Percentiles rank a stretch among this genome's conserved stretches.
phyloP scores from a whole-genome alignment of 306 rosid genomes.

The Amphicarpaea edgeworthii region DNA sequence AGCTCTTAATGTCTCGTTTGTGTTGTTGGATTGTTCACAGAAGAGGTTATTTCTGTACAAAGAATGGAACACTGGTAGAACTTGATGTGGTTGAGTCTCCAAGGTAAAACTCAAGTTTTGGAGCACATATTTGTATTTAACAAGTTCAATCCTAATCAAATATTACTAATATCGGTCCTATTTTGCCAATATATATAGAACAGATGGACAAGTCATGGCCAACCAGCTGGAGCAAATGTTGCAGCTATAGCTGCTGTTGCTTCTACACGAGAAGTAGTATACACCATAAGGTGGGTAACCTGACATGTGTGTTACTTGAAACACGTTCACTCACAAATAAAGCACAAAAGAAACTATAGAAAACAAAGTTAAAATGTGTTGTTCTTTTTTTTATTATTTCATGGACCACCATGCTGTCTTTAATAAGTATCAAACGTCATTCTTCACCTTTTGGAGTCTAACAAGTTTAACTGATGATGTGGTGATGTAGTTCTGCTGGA shows the following conservation, averaged over 20 bases:
- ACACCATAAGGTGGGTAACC: conserved; percentile 92
- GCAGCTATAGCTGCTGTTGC: conserved; percentile 88
- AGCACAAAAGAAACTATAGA: neutral
- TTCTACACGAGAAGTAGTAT: conserved; percentile 70
- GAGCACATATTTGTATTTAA: conserved; percentile 12
- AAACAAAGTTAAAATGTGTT: neutral
- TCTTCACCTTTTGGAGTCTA: conserved; percentile 38
- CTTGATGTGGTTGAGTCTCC: conserved; percentile 68
- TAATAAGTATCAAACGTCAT: conserved; percentile 15
- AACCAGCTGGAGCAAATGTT: conserved; percentile 89
- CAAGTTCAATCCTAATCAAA: conserved; percentile 39
- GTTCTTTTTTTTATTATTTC: neutral
- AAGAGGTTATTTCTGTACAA: conserved; percentile 82
- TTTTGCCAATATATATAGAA: conserved; percentile 60
- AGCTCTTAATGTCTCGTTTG: neutral
- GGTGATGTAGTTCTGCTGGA: conserved; percentile 77
- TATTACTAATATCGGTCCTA: conserved; percentile 57
- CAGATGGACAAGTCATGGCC: conserved; percentile 93
- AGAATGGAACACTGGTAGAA: conserved; percentile 72
- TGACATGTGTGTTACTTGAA: conserved; percentile 18
- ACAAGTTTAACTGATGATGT: conserved; percentile 34
- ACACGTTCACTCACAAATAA: neutral
- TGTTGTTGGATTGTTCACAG: conserved; percentile 55
- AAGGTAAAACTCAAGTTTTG: conserved; percentile 67
- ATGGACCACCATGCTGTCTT: neutral